Evolutionary conservation across 148 eudicot species (phyloP).

Genomic region (Vaccinium darrowii): DNA sequence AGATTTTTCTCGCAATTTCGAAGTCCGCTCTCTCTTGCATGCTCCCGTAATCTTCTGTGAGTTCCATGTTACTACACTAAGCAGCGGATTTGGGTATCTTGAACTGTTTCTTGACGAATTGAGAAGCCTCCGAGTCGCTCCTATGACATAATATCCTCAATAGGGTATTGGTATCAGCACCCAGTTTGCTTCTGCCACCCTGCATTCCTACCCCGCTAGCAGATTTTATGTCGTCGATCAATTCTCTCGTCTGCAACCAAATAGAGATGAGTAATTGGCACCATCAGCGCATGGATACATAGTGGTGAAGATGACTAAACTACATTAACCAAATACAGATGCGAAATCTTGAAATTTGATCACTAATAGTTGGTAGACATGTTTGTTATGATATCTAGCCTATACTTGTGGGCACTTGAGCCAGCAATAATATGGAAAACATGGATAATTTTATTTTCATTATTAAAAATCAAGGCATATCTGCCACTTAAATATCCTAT

Average conservation of each 20-base stretch:
- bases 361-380: background rate
- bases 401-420: background rate
- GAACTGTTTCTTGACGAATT: conserved; percentile 91
- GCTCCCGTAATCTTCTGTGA: background rate
- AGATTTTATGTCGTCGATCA: conserved; percentile 86
- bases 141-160: conserved; percentile 89
- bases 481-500: background rate
- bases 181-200: conserved; percentile 72
- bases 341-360: background rate
- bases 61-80: conserved; percentile 16
- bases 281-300: background rate
- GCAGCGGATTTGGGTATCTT: conserved; percentile 87
- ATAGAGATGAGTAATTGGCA: conserved; percentile 1
- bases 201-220: conserved; percentile 56
- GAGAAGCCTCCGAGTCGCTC: conserved; percentile 89
- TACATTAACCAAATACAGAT: background rate
- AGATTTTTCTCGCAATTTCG: background rate
- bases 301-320: background rate
- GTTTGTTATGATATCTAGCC: background rate
- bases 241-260: conserved; percentile 78
- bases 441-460: background rate
- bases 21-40: conserved; percentile 6
- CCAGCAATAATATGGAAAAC: background rate
- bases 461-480: background rate
- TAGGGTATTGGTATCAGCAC: conserved; percentile 73